These are phyloP conservation scores for Ogataea trehalophila DNA, from an alignment of 805 yeast genomes.

Conservation along the genomic window DNA sequence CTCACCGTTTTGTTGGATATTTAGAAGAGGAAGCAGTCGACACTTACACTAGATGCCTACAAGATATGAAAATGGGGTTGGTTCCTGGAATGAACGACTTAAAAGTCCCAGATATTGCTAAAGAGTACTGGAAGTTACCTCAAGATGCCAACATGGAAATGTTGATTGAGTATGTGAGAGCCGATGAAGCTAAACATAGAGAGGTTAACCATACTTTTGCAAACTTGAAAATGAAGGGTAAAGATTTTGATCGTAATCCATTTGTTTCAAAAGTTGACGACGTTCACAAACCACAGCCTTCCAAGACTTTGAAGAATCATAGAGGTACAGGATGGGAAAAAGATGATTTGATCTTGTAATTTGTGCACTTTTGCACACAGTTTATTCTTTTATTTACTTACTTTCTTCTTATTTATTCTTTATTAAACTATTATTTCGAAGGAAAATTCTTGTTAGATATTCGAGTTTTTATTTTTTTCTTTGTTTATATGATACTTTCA, in stretches of 20 bases:
- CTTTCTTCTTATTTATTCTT: no score
- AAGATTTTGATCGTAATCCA: constrained; percentile 56
- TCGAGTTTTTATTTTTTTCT: no score
- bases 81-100: constrained; percentile 43
- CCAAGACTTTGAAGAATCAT: constrained; percentile 19
- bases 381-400: neutral
- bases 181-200: constrained; percentile 76
- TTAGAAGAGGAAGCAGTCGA: constrained; percentile 73
- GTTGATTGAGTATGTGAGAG: constrained; percentile 56
- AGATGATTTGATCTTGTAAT: constrained; percentile 24
- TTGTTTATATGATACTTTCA: no score
- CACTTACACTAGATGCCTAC: constrained; percentile 59
- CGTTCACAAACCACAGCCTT: constrained; percentile 26
- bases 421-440: no score
- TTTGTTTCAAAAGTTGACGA: constrained; percentile 44
- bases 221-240: constrained; percentile 39
- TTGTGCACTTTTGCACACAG: no score
- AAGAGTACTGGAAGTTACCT: constrained; percentile 56
- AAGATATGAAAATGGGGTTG: constrained; percentile 46
- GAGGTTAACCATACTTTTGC: constrained; percentile 78
- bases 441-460: no score
- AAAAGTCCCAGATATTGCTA: constrained; percentile 55
- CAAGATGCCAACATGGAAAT: constrained; percentile 52
- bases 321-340: constrained; percentile 33
- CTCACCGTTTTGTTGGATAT: constrained; percentile 75